These are phyloP conservation scores for Buddleja alternifolia DNA, from an alignment of 257 asterid species.

Conservation along the genomic window DNA sequence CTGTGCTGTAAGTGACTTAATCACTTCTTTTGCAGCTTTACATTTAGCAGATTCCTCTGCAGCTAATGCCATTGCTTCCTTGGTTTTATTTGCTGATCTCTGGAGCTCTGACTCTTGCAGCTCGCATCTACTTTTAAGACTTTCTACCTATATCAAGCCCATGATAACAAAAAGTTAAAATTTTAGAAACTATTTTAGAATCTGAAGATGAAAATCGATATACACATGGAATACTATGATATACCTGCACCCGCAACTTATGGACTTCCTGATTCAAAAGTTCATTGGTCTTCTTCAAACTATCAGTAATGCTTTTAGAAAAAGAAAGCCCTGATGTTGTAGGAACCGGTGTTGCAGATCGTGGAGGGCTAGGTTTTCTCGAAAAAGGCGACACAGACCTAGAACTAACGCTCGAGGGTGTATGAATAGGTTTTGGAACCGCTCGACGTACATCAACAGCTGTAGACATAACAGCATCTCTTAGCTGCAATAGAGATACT, in stretches of 20 bases:
- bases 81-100: conserved; percentile 70
- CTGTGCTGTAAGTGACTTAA: conserved; percentile 90
- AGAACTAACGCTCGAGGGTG: conserved; percentile 70
- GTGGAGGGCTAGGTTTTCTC: conserved; percentile 85
- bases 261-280: conserved; percentile 83
- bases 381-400: conserved; percentile 94
- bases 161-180: conserved; percentile 21
- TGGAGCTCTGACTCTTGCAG: conserved; percentile 77
- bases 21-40: conserved; percentile 95
- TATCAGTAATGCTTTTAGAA: conserved; percentile 74
- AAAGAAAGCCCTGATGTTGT: conserved; percentile 89
- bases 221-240: too few relatives aligned
- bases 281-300: conserved; percentile 86
- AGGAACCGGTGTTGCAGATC: conserved; percentile 92
- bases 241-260: conserved; percentile 72
- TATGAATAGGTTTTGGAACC: conserved; percentile 65
- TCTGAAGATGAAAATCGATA: too few relatives aligned
- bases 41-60: conserved; percentile 91
- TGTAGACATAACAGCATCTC: conserved; percentile 64
- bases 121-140: conserved; percentile 72
- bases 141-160: conserved; percentile 55
- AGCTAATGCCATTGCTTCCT: conserved; percentile 83
- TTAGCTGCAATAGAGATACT: conserved; percentile 67
- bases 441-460: conserved; percentile 53
- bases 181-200: not conserved